Conservation (phyloP, 805 yeast genomes). For the Dipodascopsis uninucleata region DNA sequence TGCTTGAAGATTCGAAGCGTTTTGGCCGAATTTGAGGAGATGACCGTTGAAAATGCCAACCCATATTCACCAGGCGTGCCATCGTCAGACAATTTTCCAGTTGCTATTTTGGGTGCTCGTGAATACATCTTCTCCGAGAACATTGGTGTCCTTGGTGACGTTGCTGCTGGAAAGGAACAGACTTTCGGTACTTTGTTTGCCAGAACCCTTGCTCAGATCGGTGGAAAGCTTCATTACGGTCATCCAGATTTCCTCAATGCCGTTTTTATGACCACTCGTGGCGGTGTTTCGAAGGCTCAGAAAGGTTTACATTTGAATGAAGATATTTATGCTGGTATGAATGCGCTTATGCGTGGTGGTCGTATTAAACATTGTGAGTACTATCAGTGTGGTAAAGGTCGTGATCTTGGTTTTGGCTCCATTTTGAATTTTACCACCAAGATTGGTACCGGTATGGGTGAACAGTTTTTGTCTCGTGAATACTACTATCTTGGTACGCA, state of each 20-base stretch:
- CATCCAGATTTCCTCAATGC: slow-evolving; percentile 94
- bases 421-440: slow-evolving; percentile 90
- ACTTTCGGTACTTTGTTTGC: slow-evolving; percentile 96
- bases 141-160: slow-evolving; percentile 88
- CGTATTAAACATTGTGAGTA: slow-evolving; percentile 92
- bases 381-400: slow-evolving; percentile 94
- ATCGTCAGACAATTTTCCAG: slow-evolving; percentile 47
- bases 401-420: slow-evolving; percentile 91
- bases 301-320: slow-evolving; percentile 89
- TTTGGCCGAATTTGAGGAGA: slow-evolving; percentile 86
- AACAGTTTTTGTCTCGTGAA: slow-evolving; percentile 86
- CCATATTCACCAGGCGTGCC: slow-evolving; percentile 60
- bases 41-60: slow-evolving; percentile 46
- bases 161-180: slow-evolving; percentile 96
- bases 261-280: slow-evolving; percentile 89
- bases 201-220: slow-evolving; percentile 86
- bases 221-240: slow-evolving; percentile 92
- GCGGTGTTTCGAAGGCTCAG: slow-evolving; percentile 94
- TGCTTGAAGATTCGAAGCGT: slow-evolving; percentile 86
- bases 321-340: slow-evolving; percentile 96
- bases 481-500: slow-evolving; percentile 87
- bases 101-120: slow-evolving; percentile 92
- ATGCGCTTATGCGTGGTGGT: slow-evolving; percentile 83
- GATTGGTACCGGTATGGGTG: slow-evolving; percentile 99
- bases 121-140: slow-evolving; percentile 93